Conservation (phyloP, 768 basidiomycete species). For the Boletellus sp. region DNA sequence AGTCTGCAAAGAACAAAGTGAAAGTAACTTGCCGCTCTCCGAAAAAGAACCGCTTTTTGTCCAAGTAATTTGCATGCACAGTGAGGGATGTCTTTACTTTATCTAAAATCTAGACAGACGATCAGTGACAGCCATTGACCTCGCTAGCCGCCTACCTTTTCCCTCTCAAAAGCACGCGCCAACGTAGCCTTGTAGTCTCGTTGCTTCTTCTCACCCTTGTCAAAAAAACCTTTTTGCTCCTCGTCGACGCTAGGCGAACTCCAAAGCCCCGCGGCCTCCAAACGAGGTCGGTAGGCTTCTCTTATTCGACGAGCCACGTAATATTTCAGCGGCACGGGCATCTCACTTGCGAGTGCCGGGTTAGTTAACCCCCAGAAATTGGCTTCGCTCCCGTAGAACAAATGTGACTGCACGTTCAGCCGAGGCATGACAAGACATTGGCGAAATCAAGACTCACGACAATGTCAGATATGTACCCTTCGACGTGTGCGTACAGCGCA, state of each 20-base stretch:
- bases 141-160: constrained; percentile 41
- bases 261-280: constrained; percentile 68
- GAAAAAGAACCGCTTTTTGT: constrained; percentile 48
- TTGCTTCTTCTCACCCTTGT: constrained; percentile 30
- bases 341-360: constrained; percentile 50
- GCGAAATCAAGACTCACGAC: constrained; percentile 46
- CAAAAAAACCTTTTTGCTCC: constrained; percentile 38
- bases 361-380: constrained; percentile 63
- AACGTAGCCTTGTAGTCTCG: constrained; percentile 38
- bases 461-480: constrained; percentile 64
- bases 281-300: constrained; percentile 48
- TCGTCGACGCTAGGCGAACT: constrained; percentile 36
- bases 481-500: constrained; percentile 66
- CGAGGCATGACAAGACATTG: constrained; percentile 1
- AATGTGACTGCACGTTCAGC: constrained; percentile 47
- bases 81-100: constrained; percentile 56
- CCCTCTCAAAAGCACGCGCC: constrained; percentile 56
- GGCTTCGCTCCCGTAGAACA: constrained; percentile 54
- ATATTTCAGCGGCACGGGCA: constrained; percentile 68
- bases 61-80: constrained; percentile 55
- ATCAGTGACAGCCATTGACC: constrained; percentile 1
- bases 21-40: constrained; percentile 41
- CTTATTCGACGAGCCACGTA: constrained; percentile 68
- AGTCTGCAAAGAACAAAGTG: not conserved
- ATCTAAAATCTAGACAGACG: constrained; percentile 48